Base-by-base conservation (phyloP, 148 eudicot species). In the Nepenthes mirabilis region DNA sequence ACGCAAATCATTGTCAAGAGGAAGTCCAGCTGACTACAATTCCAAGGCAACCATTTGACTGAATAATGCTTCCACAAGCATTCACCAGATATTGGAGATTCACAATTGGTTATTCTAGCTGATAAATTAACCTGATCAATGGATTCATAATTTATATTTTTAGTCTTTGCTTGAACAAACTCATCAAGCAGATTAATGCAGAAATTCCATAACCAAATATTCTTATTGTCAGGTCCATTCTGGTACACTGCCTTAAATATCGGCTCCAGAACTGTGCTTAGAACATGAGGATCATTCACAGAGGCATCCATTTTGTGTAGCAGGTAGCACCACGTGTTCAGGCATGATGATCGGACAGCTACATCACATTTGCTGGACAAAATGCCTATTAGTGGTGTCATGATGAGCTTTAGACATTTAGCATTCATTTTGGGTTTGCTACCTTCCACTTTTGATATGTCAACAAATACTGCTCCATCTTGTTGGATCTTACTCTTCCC, bases 291-390 rank as follows among this genome's bases (percentile, higher is more conserved):
- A 63, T 75, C 75, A 69, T 77, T 82, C 55, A 83, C 85, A 37
- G 52, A 64, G 68, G 56, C 65, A 62, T 71, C 88, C 40, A 91
- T 86, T 76, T 83, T 91, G 70, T 88, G 84, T 35, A 88, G 85
- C 49, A 91, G 72, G 77, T 88, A 83, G 72, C 82, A 85, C 98
- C 98, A 91, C 2, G 94, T 80, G 61, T 73, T 85, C 59, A 88
- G 61, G 80, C 96, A 81, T 57, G 90, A 83, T 65, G 80, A 77
- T 62, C 71, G 86, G 62, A 91, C 86, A 11, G 94, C 77, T 40
- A 72, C 52, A 34, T 75, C 86, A 65, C 83, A 79, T 72, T 86
- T 79, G 62, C 79, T 75, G 36, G 90, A 68, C 73, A 88, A 75
- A 61, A 88, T 74, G 72, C 90, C 87, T 50, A 75, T 70, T 11